Evolutionary conservation across 1,284 basidiomycete genomes (phyloP).

Genomic region (Entoloma clypeatum): DNA sequence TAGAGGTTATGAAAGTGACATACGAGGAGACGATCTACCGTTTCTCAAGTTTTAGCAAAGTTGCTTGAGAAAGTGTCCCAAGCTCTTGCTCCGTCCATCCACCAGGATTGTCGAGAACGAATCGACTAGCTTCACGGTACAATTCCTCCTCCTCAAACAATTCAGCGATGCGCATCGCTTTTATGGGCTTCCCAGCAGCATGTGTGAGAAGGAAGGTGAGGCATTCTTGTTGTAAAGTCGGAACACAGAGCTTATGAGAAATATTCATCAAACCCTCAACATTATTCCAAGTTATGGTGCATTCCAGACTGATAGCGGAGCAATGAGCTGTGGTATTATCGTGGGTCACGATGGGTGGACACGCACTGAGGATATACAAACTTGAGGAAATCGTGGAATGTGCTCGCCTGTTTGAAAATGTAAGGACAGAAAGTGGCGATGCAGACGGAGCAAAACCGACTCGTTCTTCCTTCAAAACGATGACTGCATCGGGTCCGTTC

Average conservation of each 20-base stretch:
- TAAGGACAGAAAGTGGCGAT: constrained; percentile 6
- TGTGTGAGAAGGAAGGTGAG: constrained; percentile 85
- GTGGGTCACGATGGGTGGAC: not conserved
- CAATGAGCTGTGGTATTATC: no score
- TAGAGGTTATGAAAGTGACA: not conserved
- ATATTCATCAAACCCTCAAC: constrained; percentile 87
- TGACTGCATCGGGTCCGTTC: constrained; percentile 67
- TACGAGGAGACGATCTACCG: constrained; percentile 42
- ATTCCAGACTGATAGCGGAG: constrained; percentile 60
- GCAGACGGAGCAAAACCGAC: constrained; percentile 23
- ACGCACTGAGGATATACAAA: constrained; percentile 81
- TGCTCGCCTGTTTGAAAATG: constrained; percentile 49
- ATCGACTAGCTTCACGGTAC: constrained; percentile 84
- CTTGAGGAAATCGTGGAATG: constrained; percentile 84
- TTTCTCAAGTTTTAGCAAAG: constrained; percentile 84
- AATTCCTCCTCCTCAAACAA: constrained; percentile 84
- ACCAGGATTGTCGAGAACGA: constrained; percentile 86
- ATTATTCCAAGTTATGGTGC: constrained; percentile 91
- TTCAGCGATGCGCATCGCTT: constrained; percentile 88
- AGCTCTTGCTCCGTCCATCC: constrained; percentile 83
- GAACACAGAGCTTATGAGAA: constrained; percentile 80
- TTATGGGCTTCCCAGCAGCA: constrained; percentile 85
- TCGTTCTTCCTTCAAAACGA: constrained; percentile 79
- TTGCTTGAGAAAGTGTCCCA: constrained; percentile 72
- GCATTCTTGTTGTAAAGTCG: constrained; percentile 76